Evolutionary conservation across 495 filamentous ascomycete genomes (phyloP), one percentile per base, ranked within the genome.

Genomic region (Ramalina intermedia): DNA sequence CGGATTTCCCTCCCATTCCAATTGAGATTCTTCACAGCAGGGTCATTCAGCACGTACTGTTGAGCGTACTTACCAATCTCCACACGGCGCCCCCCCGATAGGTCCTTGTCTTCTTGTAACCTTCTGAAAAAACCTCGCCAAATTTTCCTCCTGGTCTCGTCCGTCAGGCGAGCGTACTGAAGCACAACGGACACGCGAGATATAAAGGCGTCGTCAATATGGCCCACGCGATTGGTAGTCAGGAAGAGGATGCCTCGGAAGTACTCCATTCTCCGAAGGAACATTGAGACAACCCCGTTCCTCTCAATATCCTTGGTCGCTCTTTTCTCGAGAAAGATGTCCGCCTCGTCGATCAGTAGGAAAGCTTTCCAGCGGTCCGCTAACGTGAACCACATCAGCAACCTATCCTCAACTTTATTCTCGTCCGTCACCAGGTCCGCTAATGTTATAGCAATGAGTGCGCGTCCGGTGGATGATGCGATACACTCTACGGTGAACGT

Each of bases 291-390:
- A 24, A 61, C n/a, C 29, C 18, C n/a, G 21, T 6, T 23, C 17
- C 18, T 26, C 41, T 17, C 37, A 4, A 20, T 46, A 35, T 59
- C 58, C 16, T 48, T 51, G 7, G 14, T 4, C 12, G 59, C 21
- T 29, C 54, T 24, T 56, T 66, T 59, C 46, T 64, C 68, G 16
- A 82, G 66, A 64, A 81, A 82, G 13, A 81, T 74, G 46, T 84
- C 80, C 39, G 74, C 76, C 59, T 85, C 79, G 46, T 84, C 81
- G 1, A 85, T 66, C 0, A 78, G 63, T 0, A 76, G 60, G 38
- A 74, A 63, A 6, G 67, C 64, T 33, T 52, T 42, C 59, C 57
- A 61, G 14, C 42, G 24, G 8, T 36, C 26, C 17, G 33, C 39
- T 16, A 43, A 29, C 37, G 51, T 48, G 37, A 54, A 24, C 11